phyloP scores from a whole-genome alignment of 2,329 filamentous ascomycete species.

The Colletotrichum noveboracense region DNA sequence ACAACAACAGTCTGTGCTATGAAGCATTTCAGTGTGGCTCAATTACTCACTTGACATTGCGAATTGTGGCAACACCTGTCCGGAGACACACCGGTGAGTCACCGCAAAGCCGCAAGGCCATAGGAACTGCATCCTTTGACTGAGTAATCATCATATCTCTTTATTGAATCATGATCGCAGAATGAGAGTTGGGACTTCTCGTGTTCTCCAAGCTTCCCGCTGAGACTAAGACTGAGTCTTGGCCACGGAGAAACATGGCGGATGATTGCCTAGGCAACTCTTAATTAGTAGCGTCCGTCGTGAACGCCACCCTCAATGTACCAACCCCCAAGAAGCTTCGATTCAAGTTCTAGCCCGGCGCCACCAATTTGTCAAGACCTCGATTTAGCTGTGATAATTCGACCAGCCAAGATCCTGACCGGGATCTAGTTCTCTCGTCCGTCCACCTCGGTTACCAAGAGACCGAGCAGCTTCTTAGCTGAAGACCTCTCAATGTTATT shows the following conservation, averaged over 20 bases:
- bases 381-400: neutral
- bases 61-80: neutral
- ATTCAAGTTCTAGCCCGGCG: neutral
- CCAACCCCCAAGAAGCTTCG: neutral
- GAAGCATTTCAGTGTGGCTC: neutral
- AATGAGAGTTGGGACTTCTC: neutral
- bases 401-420: neutral
- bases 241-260: neutral
- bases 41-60: neutral
- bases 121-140: neutral
- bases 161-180: neutral
- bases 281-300: neutral
- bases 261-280: neutral
- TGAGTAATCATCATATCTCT: neutral
- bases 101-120: neutral
- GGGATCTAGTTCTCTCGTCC: neutral
- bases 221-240: neutral
- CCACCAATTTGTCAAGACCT: neutral
- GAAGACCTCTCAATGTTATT: neutral
- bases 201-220: neutral
- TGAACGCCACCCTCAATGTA: neutral
- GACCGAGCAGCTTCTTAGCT: neutral
- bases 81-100: neutral
- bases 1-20: constrained; percentile 7
- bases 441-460: neutral